Base-by-base conservation (phyloP, 129 eudicot genomes). In the Saposhnikovia divaricata region DNA sequence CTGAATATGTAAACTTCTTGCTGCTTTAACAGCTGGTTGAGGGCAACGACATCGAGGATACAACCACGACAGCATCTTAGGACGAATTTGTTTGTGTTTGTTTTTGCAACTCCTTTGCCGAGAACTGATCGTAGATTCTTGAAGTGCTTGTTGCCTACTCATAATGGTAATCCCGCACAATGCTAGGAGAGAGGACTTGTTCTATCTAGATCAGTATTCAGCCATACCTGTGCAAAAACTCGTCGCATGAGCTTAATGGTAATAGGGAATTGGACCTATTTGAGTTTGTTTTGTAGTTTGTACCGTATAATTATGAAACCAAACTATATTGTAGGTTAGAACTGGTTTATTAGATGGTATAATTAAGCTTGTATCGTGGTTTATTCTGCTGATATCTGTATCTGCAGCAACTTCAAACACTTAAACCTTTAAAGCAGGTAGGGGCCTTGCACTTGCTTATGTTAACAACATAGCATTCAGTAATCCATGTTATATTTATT, bases 1-100 rank as follows among this genome's bases (percentile, higher is more conserved):
- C 43, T 72, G 14, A 53, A 61, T 61, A 9, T n/a, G 15, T 65
- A 57, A 82, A 72, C 3, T 78, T 65, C 31, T 77, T 80, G 7
- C 19, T 83, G 72, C 21, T 72, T 85, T 82, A 68, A 23, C 97
- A 93, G 98, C 85, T 93, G 80, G 87, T 93, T 57, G 89, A 89
- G 85, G 89, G 90, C 55, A 84, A 82, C 18, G 92, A 86, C 69
- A 27, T 81, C 1, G 87, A 76, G 13, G 93, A 89, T 44, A 85
- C 86, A 78, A 83, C 92, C 11, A 68, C 77, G 23, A 75, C 80
- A 78, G 45, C 79, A 37, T 80, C 83, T 23, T 40, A 59, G 59
- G 48, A 74, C 18, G 21, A 27, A 74, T 10, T 2, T 74, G n/a
- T 23, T 4, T n/a, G 57, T n/a, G 76, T 40, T 40, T 23, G 42